Evolutionary conservation across 1,139 yeast genomes (phyloP).

Genomic region (Blastobotrys illinoisensis): DNA sequence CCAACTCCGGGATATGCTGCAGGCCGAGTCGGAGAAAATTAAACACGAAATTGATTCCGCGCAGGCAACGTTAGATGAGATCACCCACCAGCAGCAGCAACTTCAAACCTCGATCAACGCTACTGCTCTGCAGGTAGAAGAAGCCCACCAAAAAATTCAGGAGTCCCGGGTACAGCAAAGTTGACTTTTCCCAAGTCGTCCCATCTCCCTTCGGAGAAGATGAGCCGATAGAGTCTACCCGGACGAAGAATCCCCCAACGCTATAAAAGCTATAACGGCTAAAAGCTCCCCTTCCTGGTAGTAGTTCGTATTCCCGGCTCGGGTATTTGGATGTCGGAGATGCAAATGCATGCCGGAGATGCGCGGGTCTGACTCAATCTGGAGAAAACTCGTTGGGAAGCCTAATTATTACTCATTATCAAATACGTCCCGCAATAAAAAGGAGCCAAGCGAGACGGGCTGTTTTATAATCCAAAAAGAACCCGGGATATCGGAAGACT

Average conservation of each 20-base stretch:
- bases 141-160: not conserved
- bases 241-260: too few relatives aligned
- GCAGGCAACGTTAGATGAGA: not conserved
- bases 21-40: not conserved
- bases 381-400: not conserved
- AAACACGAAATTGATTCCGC: not conserved
- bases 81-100: not conserved
- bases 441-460: not conserved
- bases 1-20: not conserved
- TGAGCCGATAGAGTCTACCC: too few relatives aligned
- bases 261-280: too few relatives aligned
- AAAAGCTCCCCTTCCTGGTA: too few relatives aligned
- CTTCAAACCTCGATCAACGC: not conserved
- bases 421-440: not conserved
- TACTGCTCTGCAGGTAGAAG: not conserved
- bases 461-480: not conserved
- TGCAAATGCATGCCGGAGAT: not conserved
- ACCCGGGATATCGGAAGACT: not conserved
- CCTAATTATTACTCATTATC: not conserved
- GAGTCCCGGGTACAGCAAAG: not conserved
- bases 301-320: too few relatives aligned
- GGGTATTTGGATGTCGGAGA: too few relatives aligned
- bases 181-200: not conserved
- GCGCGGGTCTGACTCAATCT: not conserved
- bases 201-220: too few relatives aligned